Evolutionary conservation across 805 yeast genomes (phyloP), one percentile per base, ranked within the genome.

Genomic region (Saturnispora saitoi): DNA sequence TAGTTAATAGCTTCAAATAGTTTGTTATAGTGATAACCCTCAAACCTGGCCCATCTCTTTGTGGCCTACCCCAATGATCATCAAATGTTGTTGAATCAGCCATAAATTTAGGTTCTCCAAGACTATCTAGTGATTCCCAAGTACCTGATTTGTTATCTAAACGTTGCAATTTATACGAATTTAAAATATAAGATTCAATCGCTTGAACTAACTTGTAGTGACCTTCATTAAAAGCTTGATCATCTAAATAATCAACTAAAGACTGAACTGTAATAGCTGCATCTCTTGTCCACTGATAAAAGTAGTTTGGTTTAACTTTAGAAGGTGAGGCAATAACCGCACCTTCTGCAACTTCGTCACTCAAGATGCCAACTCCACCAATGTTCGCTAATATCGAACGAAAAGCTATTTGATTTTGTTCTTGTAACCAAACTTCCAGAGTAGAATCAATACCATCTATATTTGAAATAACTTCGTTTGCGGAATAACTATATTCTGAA

Each of bases 1-100:
- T 58, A 5, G 64, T 55, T 50, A 81, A 63, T 3, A 73, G 56
- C 20, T 68, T 65, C 51, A 86, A 56, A 60, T 78, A 86, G 52
- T 75, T 75, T 34, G 77, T 63, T 20, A 82, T 71, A 1, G 95
- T 75, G 48, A 83, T 73, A 10, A 81, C 73, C 57, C 97, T 73
- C 49, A 91, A 70, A 1, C 95, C 90, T 0, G 98, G 96, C 0
- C 98, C 98, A 63, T 91, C 98, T 51, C 88, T 76, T 66, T 91
- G 98, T 1, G 98, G 98, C 56, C 98, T 72, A 2, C 98, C 98
- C 98, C 98, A 91, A 32, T 69, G 62, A 2, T 69, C 81, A 5
- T 64, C 63, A 58, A 84, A 91, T 1, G 85, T 70, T 0, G 77
- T 57, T 22, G 83, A 81, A 60, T 87, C 76, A 4, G 81, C 78